phyloP scores from a whole-genome alignment of 1,284 basidiomycete species.

The Fistulinella staudtii region DNA sequence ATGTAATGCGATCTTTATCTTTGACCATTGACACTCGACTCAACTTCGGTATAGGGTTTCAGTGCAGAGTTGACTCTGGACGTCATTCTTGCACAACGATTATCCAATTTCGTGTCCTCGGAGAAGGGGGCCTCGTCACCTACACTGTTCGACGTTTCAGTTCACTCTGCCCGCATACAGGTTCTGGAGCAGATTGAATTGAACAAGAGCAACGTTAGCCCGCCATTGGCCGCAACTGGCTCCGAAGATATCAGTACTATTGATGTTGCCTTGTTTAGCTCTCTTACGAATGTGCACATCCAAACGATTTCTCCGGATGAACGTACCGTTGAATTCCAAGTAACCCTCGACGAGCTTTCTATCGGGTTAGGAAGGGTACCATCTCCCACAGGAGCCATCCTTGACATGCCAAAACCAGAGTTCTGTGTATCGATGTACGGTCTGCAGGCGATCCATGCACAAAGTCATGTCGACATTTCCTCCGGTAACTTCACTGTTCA shows the following conservation, averaged over 20 bases:
- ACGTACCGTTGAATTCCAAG: not conserved
- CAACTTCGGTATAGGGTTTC: constrained; percentile 30
- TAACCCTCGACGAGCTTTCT: constrained; percentile 19
- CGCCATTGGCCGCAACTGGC: constrained; percentile 3
- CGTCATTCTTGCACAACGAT: constrained; percentile 38
- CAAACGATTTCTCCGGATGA: constrained; percentile 7
- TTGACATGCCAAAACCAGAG: constrained; percentile 15
- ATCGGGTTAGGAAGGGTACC: constrained; percentile 12
- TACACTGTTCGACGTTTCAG: constrained; percentile 19
- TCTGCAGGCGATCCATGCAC: constrained; percentile 23
- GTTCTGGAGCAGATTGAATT: constrained; percentile 25
- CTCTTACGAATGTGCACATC: constrained; percentile 18
- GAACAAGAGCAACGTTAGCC: not conserved
- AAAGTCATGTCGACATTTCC: constrained; percentile 25
- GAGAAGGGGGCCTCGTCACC: constrained; percentile 4
- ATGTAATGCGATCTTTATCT: constrained; percentile 32
- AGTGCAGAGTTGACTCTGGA: constrained; percentile 50
- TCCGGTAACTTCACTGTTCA: constrained; percentile 31
- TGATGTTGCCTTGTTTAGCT: constrained; percentile 20
- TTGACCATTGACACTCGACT: constrained; percentile 1
- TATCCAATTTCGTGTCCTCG: constrained; percentile 29
- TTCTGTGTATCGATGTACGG: constrained; percentile 18
- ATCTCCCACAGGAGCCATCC: not conserved
- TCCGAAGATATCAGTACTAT: constrained; percentile 5
- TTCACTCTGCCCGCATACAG: constrained; percentile 25